These are phyloP conservation scores for Meredithiella fracta DNA, from an alignment of 2,329 filamentous ascomycete genomes.

Conservation along the genomic window DNA sequence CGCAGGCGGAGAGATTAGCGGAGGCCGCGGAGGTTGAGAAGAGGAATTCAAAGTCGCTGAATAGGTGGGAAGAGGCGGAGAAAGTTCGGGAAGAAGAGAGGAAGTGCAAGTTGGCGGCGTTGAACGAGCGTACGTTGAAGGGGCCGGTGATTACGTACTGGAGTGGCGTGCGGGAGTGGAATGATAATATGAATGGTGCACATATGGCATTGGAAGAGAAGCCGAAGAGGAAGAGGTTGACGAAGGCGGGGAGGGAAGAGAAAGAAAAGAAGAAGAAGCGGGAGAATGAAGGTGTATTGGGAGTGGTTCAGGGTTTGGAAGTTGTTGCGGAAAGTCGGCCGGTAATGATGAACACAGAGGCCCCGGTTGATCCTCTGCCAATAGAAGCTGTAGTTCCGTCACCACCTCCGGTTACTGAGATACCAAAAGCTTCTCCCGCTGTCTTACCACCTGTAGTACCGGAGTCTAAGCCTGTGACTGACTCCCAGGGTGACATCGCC, in stretches of 20 bases:
- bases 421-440: not conserved
- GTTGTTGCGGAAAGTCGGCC: not conserved
- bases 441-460: not conserved
- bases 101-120: slow-evolving; percentile 64
- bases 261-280: slow-evolving; percentile 15
- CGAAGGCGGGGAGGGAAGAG: slow-evolving; percentile 21
- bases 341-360: not conserved
- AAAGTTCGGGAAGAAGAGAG: slow-evolving; percentile 74
- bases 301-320: slow-evolving; percentile 2
- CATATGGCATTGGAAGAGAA: slow-evolving; percentile 46
- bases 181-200: slow-evolving; percentile 55
- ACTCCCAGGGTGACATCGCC: slow-evolving; percentile 5
- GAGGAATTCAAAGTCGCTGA: slow-evolving; percentile 76
- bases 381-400: not conserved
- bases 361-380: not conserved
- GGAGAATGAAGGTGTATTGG: slow-evolving; percentile 13
- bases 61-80: slow-evolving; percentile 86
- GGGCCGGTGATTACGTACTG: slow-evolving; percentile 84
- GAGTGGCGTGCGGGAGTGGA: slow-evolving; percentile 78
- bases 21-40: slow-evolving; percentile 74
- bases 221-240: slow-evolving; percentile 36
- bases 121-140: slow-evolving; percentile 72
- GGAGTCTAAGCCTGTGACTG: not conserved
- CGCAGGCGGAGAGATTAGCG: slow-evolving; percentile 67
- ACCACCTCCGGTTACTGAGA: not conserved